Evolutionary conservation across 2,329 filamentous ascomycete species (phyloP).

Genomic region (Diaporthe caulivora): DNA sequence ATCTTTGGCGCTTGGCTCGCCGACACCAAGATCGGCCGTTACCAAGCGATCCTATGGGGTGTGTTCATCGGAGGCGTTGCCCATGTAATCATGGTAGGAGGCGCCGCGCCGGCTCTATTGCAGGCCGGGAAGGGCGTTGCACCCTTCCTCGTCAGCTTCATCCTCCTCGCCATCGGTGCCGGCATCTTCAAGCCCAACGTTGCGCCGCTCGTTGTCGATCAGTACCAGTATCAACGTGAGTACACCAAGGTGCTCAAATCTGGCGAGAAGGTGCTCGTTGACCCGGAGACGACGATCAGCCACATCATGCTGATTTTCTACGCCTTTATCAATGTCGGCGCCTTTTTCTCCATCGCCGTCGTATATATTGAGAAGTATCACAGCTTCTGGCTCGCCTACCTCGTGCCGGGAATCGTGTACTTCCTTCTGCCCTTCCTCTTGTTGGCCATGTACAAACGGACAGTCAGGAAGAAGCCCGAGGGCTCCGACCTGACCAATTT

Average conservation of each 20-base stretch:
- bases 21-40: conserved; percentile 76
- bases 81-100: conserved; percentile 73
- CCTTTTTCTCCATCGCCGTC: conserved; percentile 71
- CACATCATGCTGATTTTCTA: conserved; percentile 66
- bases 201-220: conserved; percentile 57
- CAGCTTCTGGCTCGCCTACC: conserved; percentile 79
- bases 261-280: conserved; percentile 60
- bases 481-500: conserved; percentile 76
- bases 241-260: conserved; percentile 56
- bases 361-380: conserved; percentile 82
- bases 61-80: conserved; percentile 71
- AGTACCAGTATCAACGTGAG: conserved; percentile 55
- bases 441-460: conserved; percentile 67
- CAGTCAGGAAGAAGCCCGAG: conserved; percentile 68
- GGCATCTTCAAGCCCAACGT: conserved; percentile 78
- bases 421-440: conserved; percentile 70
- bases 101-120: conserved; percentile 72
- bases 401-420: conserved; percentile 65
- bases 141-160: conserved; percentile 71
- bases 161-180: conserved; percentile 76
- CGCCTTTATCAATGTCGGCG: conserved; percentile 75
- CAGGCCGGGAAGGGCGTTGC: conserved; percentile 63
- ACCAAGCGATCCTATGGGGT: conserved; percentile 71
- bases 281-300: conserved; percentile 60
- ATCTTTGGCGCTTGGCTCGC: conserved; percentile 68